Evolutionary conservation across 331 rosid species (phyloP), one percentile per base, ranked within the genome.

Genomic region (Spiraea crenata): DNA sequence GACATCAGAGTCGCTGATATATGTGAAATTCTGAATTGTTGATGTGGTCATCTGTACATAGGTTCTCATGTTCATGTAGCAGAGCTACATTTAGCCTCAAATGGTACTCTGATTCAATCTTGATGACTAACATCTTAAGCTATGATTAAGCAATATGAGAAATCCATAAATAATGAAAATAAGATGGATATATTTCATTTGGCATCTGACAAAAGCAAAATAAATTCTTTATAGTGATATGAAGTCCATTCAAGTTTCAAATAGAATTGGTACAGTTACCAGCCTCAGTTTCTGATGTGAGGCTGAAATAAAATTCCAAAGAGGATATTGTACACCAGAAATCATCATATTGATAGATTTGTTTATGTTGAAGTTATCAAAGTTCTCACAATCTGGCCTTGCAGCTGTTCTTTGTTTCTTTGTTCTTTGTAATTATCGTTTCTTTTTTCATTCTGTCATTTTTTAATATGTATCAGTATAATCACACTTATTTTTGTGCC

Each of bases 401-500:
- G 65, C 7, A 50, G 46, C 20, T 15, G 31, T 25, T 0, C 19
- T 55, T 54, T 40, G 5, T 51, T 41, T 42, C 38, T 8, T 57
- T 34, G 10, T 45, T 10, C 37, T 34, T 38, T 14, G 15, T 41
- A 25, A 31, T n/a, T 71, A 17, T 3, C 38, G 14, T 3, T 20
- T 3, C 44, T n/a, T 17, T 68, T 50, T 46, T 34, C 9, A 5
- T 64, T 48, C 5, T 6, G 48, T 38, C n/a, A 13, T 7, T 48
- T 14, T 6, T 46, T 50, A 15, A 34, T 38, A 61, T 47, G 14
- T 57, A 49, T 40, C 34, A 59, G 8, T 10, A 46, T 67, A n/a
- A 41, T 65, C 58, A 42, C 10, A 48, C 51, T 41, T 39, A 9
- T 25, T 40, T 65, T 3, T 82, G 15, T 75, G 44, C 25, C 58